Evolutionary conservation across 108 stramenopile genomes (phyloP).

Genomic region (Conticribra weissflogii): DNA sequence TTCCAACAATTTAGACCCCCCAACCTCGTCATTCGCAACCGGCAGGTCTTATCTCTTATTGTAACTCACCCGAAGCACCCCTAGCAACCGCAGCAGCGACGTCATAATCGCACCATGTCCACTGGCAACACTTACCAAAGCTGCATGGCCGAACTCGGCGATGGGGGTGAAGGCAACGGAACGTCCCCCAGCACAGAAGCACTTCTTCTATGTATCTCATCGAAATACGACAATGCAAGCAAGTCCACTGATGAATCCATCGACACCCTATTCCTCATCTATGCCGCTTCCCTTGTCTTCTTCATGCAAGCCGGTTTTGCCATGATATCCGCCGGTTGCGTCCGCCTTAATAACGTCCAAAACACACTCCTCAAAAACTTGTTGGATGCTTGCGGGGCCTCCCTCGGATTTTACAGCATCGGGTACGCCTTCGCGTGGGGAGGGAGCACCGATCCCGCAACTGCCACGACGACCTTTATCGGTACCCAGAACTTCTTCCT

Average conservation of each 20-base stretch:
- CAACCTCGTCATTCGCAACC: not conserved
- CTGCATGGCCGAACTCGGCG: constrained; percentile 9
- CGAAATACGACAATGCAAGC: not conserved
- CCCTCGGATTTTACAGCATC: constrained; percentile 76
- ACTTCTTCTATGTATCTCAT: constrained; percentile 11
- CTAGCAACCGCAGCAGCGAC: too few relatives aligned
- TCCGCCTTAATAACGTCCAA: constrained; percentile 82
- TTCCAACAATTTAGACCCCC: not conserved
- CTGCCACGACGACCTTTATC: constrained; percentile 58
- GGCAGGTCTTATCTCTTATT: too few relatives aligned
- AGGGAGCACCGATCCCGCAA: constrained; percentile 44
- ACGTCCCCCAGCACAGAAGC: constrained; percentile 17
- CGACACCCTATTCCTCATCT: constrained; percentile 9
- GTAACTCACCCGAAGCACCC: too few relatives aligned
- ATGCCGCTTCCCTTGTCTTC: constrained; percentile 14
- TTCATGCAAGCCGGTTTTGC: constrained; percentile 57
- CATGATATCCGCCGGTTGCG: constrained; percentile 85
- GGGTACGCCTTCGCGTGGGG: constrained; percentile 86
- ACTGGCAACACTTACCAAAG: constrained; percentile 12
- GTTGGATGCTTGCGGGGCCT: constrained; percentile 76
- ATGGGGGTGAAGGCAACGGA: not conserved
- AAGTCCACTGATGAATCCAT: constrained; percentile 6
- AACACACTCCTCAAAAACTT: constrained; percentile 89
- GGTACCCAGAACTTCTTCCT: constrained; percentile 61
- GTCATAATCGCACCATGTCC: not conserved